Percentiles rank a stretch among this genome's conserved stretches.
phyloP scores from a whole-genome alignment of 2,329 filamentous ascomycete species.

The Ilyonectria robusta region DNA sequence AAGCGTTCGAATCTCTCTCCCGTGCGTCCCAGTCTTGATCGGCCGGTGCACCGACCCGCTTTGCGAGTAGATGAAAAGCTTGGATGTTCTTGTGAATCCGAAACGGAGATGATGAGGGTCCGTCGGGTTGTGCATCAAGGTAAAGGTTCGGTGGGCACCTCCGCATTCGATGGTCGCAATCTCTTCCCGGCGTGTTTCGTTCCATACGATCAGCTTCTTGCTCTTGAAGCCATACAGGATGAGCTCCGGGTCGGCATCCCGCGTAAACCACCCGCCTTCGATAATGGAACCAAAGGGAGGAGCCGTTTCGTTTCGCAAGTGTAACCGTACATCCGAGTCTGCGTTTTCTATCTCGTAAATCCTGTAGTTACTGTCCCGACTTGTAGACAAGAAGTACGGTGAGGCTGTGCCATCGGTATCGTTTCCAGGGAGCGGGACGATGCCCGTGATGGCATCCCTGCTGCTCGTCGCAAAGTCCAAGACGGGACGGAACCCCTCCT shows the following conservation, averaged over 20 bases:
- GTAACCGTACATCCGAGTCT: slow-evolving; percentile 47
- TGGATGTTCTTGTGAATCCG: slow-evolving; percentile 81
- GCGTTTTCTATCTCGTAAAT: slow-evolving; percentile 65
- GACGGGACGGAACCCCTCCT: slow-evolving; percentile 48
- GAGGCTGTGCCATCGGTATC: slow-evolving; percentile 27
- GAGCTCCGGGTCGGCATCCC: slow-evolving; percentile 64
- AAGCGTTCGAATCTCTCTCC: slow-evolving; percentile 81
- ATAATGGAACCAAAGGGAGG: slow-evolving; percentile 83
- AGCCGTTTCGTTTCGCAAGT: slow-evolving; percentile 75
- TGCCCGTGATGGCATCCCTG: slow-evolving; percentile 77
- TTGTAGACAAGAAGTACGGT: slow-evolving; percentile 76
- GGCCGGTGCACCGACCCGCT: slow-evolving; percentile 55
- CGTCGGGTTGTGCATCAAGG: slow-evolving; percentile 54
- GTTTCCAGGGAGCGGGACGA: slow-evolving; percentile 63
- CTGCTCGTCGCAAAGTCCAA: slow-evolving; percentile 58
- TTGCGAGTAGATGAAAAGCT: slow-evolving; percentile 64
- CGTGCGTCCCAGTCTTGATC: slow-evolving; percentile 82
- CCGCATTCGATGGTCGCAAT: slow-evolving; percentile 84
- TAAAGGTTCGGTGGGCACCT: slow-evolving; percentile 85
- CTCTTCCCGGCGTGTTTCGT: slow-evolving; percentile 79
- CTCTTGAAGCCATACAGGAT: slow-evolving; percentile 86
- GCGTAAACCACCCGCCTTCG: slow-evolving; percentile 76
- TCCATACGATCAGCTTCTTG: slow-evolving; percentile 85
- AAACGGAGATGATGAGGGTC: slow-evolving; percentile 63
- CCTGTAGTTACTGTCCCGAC: slow-evolving; percentile 82